Percentiles rank a stretch among this genome's conserved stretches.
These are phyloP conservation scores for Zygnema cylindricum DNA, from an alignment of 139 green algal species.

Conservation along the genomic window DNA sequence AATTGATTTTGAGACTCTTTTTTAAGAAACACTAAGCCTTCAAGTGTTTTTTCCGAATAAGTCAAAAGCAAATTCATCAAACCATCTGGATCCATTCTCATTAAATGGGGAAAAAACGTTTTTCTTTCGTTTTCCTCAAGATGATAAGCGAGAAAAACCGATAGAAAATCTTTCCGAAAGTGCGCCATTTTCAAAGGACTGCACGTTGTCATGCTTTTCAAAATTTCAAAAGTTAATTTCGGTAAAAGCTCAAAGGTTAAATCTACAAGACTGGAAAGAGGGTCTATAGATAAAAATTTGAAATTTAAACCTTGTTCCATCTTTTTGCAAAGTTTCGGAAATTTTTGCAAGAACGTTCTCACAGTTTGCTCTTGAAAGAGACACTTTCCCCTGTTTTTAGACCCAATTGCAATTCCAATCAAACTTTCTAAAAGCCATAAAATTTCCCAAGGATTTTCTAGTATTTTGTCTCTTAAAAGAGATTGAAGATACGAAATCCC, in stretches of 20 bases:
- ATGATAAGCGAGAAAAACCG: not conserved
- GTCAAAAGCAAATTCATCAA: not conserved
- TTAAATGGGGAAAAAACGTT: not conserved
- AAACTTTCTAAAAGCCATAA: not conserved
- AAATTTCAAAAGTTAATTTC: not conserved
- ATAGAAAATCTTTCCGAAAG: not conserved
- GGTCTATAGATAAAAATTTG: not conserved
- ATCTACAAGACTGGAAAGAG: not conserved
- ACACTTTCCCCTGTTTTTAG: not conserved
- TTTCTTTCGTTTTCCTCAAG: not conserved
- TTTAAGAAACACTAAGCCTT: not conserved
- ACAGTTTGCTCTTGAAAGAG: not conserved
- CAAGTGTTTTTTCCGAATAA: not conserved
- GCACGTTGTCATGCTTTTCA: not conserved
- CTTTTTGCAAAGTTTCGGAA: not conserved
- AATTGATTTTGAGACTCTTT: not conserved
- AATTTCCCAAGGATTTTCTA: not conserved
- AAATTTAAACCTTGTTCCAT: not conserved
- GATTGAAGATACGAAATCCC: too few relatives aligned
- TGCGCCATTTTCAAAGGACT: not conserved
- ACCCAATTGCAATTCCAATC: not conserved
- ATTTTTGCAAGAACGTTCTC: not conserved
- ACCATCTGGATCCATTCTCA: not conserved
- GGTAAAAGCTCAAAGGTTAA: not conserved
- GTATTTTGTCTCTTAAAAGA: too few relatives aligned